Conservation (phyloP, 202 grass and related monocot genomes). For the Zoysia matrella region DNA sequence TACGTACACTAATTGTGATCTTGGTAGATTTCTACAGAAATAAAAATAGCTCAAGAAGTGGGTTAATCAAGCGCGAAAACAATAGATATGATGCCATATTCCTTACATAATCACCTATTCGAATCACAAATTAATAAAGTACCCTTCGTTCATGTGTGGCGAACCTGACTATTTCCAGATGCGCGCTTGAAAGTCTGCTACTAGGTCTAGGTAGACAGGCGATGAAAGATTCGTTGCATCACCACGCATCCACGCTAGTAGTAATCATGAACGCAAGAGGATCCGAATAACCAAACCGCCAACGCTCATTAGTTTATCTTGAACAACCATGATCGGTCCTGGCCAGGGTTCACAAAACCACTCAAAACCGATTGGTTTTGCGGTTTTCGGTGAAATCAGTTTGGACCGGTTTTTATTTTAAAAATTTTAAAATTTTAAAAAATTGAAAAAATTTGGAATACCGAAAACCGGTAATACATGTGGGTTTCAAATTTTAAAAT, state of each 20-base stretch:
- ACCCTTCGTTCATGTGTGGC: slow-evolving; percentile 22
- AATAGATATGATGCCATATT: slow-evolving; percentile 21
- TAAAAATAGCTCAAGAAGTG: slow-evolving; percentile 30
- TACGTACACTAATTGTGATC: slow-evolving; percentile 32
- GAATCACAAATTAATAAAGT: background rate
- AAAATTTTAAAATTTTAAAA: too few species aligned
- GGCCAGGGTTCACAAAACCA: too few species aligned
- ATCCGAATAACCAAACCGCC: slow-evolving; percentile 33
- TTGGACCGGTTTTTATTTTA: too few species aligned
- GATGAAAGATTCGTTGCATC: slow-evolving; percentile 48
- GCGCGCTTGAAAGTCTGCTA: slow-evolving; percentile 22
- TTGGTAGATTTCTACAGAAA: too few species aligned
- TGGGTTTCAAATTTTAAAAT: too few species aligned
- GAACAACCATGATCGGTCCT: slow-evolving; percentile 30
- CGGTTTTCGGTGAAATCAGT: too few species aligned
- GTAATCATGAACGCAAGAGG: slow-evolving; percentile 17
- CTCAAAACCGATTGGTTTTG: too few species aligned
- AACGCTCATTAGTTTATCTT: slow-evolving; percentile 37
- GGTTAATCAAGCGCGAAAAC: slow-evolving; percentile 4
- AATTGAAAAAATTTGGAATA: too few species aligned
- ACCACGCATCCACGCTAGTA: slow-evolving; percentile 29
- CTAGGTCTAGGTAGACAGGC: slow-evolving; percentile 36
- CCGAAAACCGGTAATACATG: too few species aligned
- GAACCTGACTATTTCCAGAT: slow-evolving; percentile 14
- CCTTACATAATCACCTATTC: background rate